Evolutionary conservation across 2,329 filamentous ascomycete species (phyloP).

Genomic region (Dactylellina cionopaga): DNA sequence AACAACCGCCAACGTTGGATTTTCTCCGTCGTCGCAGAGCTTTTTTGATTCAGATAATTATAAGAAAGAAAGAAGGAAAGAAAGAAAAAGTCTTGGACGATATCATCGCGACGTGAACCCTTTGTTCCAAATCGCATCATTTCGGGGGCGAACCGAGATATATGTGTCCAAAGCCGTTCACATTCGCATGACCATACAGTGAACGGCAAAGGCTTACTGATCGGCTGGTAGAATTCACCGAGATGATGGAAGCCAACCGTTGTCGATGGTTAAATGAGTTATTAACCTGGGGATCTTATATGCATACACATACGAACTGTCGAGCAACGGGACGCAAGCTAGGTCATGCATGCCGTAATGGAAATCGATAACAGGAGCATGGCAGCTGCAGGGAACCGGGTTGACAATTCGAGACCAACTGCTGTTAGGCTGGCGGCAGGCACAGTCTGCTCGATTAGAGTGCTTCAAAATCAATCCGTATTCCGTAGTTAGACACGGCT

Average conservation of each 20-base stretch:
- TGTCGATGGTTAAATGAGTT: constrained; percentile 29
- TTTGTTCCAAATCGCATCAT: constrained; percentile 11
- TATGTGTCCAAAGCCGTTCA: neutral
- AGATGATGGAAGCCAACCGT: constrained; percentile 19
- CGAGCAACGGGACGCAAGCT: neutral
- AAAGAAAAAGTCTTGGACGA: constrained; percentile 46
- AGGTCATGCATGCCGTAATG: constrained; percentile 33
- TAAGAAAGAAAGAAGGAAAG: neutral
- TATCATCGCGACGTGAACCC: no score
- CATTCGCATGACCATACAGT: constrained; percentile 26
- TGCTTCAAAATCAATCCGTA: no score
- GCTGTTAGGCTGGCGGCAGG: constrained; percentile 6
- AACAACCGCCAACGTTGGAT: no score
- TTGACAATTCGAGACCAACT: constrained; percentile 6
- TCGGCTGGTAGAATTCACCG: constrained; percentile 13
- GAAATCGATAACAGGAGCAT: constrained; percentile 23
- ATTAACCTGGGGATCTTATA: constrained; percentile 38
- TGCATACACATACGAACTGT: constrained; percentile 26
- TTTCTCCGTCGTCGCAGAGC: no score
- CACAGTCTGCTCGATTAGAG: no score
- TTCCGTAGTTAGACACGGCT: no score
- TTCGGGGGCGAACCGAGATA: constrained; percentile 48
- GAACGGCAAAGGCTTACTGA: constrained; percentile 4
- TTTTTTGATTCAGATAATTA: no score
- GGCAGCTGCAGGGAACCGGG: constrained; percentile 17